Conservation (phyloP, 805 yeast species). For the Candida hispaniensis region DNA sequence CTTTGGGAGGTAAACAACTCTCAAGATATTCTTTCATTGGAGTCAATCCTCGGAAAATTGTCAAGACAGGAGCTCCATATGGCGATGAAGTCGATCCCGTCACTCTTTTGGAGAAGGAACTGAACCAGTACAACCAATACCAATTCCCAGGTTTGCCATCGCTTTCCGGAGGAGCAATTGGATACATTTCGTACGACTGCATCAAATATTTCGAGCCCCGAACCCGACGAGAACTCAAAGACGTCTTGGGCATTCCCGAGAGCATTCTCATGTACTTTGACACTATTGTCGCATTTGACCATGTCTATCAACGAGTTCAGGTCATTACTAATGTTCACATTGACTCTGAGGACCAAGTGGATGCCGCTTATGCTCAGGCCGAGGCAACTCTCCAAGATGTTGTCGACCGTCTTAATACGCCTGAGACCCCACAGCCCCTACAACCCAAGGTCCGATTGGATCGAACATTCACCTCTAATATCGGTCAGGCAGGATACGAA, state of each 20-base stretch:
- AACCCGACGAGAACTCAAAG: conserved; percentile 64
- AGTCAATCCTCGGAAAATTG: conserved; percentile 65
- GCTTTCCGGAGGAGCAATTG: conserved; percentile 92
- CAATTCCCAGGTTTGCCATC: conserved; percentile 45
- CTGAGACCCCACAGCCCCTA: conserved; percentile 40
- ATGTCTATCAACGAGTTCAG: conserved; percentile 88
- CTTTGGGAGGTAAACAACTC: conserved; percentile 77
- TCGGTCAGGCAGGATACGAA: conserved; percentile 92
- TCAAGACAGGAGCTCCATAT: conserved; percentile 66
- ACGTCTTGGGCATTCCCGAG: conserved; percentile 79
- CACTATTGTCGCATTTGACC: conserved; percentile 82
- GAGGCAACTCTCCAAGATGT: conserved; percentile 39
- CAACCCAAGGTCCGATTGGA: conserved; percentile 61
- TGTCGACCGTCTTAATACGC: conserved; percentile 35
- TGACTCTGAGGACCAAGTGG: conserved; percentile 30
- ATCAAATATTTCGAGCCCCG: conserved; percentile 93
- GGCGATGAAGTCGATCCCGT: conserved; percentile 72
- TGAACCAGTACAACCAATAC: conserved; percentile 54
- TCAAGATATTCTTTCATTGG: conserved; percentile 92
- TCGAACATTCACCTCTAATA: conserved; percentile 60
- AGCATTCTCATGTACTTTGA: conserved; percentile 87
- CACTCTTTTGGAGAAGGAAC: conserved; percentile 58
- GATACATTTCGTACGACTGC: conserved; percentile 93
- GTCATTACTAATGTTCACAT: conserved; percentile 69
- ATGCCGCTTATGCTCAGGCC: conserved; percentile 48